phyloP scores from a whole-genome alignment of 768 basidiomycete genomes.

The Crepidotus variabilis region DNA sequence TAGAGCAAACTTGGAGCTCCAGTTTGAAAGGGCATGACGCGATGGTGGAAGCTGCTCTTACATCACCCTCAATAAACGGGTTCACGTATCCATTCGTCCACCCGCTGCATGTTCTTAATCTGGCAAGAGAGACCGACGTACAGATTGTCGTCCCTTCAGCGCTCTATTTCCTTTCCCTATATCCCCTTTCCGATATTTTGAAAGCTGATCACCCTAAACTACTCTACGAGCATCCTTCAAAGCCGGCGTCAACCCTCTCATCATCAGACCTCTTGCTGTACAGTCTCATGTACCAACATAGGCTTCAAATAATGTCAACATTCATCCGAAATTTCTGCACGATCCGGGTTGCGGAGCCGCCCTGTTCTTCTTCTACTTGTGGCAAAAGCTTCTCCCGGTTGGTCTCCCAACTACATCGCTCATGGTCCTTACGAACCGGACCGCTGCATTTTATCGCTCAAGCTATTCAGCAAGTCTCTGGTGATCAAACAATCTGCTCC shows the following conservation, averaged over 20 bases:
- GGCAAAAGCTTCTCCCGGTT: slow-evolving; percentile 39
- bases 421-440: slow-evolving; percentile 48
- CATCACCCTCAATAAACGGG: slow-evolving; percentile 34
- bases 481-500: slow-evolving; percentile 38
- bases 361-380: slow-evolving; percentile 33
- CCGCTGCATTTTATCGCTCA: slow-evolving; percentile 53
- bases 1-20: slow-evolving; percentile 48
- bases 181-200: slow-evolving; percentile 46
- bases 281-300: slow-evolving; percentile 55
- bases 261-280: slow-evolving; percentile 43
- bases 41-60: slow-evolving; percentile 49
- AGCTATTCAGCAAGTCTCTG: slow-evolving; percentile 32
- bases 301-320: slow-evolving; percentile 41
- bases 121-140: slow-evolving; percentile 48
- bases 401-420: slow-evolving; percentile 37
- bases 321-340: slow-evolving; percentile 44
- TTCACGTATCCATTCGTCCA: slow-evolving; percentile 57
- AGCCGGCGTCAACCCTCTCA: slow-evolving; percentile 40
- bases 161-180: slow-evolving; percentile 56
- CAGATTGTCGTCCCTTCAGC: slow-evolving; percentile 45
- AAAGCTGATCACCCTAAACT: slow-evolving; percentile 53
- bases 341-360: slow-evolving; percentile 20
- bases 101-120: slow-evolving; percentile 53
- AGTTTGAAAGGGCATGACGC: slow-evolving; percentile 53
- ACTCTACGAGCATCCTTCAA: slow-evolving; percentile 40